phyloP scores from a whole-genome alignment of 441 rosid genomes.

The Capsella rubella region DNA sequence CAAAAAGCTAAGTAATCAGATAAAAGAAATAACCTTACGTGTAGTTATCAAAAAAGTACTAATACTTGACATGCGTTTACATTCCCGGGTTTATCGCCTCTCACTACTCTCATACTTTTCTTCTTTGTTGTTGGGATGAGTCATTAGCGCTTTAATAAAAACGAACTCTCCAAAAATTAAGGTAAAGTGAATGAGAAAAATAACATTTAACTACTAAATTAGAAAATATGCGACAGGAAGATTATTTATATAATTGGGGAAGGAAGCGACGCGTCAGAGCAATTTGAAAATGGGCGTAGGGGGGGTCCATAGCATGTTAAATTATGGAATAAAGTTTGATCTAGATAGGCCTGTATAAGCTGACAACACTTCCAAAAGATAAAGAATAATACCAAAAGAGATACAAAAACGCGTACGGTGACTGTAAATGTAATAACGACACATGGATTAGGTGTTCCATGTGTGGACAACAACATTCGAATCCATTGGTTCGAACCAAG shows the following conservation, averaged over 20 bases:
- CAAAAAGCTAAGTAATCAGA: slow-evolving; percentile 21
- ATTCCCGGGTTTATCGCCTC: slow-evolving; percentile 39
- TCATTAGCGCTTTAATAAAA: slow-evolving; percentile 8
- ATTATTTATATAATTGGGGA: slow-evolving; percentile 16
- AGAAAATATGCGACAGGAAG: slow-evolving; percentile 7
- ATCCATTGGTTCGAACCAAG: not conserved
- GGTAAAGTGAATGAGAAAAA: slow-evolving; percentile 7
- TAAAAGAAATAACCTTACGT: slow-evolving; percentile 14
- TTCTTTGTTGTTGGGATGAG: not conserved
- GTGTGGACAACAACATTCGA: slow-evolving; percentile 34
- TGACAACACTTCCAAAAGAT: slow-evolving; percentile 25
- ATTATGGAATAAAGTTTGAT: slow-evolving; percentile 34
- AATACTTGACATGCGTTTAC: slow-evolving; percentile 35
- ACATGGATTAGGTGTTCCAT: slow-evolving; percentile 33
- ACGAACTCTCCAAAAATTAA: slow-evolving; percentile 32
- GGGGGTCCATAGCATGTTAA: slow-evolving; percentile 38
- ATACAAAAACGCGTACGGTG: slow-evolving; percentile 38
- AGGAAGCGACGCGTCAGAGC: slow-evolving; percentile 36
- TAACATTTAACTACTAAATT: slow-evolving; percentile 3
- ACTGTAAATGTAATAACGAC: slow-evolving; percentile 26
- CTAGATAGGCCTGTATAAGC: slow-evolving; percentile 29
- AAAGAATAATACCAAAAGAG: slow-evolving; percentile 10
- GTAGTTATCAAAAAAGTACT: slow-evolving; percentile 27
- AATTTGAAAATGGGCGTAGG: slow-evolving; percentile 29
- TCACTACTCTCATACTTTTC: slow-evolving; percentile 20